Evolutionary conservation across 78 protist genomes (phyloP).

Genomic region (Chrysochromulina parva): DNA sequence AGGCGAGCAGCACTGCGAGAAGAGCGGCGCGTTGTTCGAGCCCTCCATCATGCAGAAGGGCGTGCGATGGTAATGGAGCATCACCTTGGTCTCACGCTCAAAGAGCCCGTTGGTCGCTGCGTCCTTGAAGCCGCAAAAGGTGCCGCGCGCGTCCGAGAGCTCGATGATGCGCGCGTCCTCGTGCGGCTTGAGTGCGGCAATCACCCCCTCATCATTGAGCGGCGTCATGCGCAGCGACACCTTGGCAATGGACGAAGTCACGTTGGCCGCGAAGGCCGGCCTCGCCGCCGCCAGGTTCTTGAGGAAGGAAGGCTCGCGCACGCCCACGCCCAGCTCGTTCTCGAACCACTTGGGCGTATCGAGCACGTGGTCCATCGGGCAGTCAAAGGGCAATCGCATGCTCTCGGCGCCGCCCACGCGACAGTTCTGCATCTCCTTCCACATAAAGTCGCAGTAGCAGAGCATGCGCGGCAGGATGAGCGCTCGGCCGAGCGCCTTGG

Average conservation of each 20-base stretch:
- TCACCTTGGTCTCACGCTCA: neutral
- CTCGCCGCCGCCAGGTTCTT: too few relatives aligned
- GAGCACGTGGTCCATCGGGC: slow-evolving; percentile 26
- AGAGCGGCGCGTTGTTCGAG: slow-evolving; percentile 9
- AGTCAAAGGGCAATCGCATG: slow-evolving; percentile 20
- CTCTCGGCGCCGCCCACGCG: slow-evolving; percentile 21
- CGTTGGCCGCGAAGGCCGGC: neutral
- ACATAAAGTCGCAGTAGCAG: slow-evolving; percentile 23
- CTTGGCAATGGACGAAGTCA: neutral
- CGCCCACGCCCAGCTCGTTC: neutral
- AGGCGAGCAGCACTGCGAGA: neutral
- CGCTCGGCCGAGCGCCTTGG: neutral
- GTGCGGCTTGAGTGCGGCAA: neutral
- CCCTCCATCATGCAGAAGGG: slow-evolving; percentile 1
- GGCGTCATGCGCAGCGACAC: neutral
- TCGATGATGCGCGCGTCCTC: neutral
- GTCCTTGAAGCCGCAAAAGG: neutral
- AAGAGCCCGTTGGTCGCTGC: neutral
- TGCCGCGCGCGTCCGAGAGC: neutral
- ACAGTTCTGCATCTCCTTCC: neutral
- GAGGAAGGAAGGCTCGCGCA: neutral
- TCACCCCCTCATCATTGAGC: neutral
- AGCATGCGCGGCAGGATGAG: slow-evolving; percentile 12
- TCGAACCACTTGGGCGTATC: neutral
- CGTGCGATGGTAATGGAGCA: neutral